Evolutionary conservation across 495 filamentous ascomycete species (phyloP), one percentile per base, ranked within the genome.

Genomic region (Penicillium subrubescens): DNA sequence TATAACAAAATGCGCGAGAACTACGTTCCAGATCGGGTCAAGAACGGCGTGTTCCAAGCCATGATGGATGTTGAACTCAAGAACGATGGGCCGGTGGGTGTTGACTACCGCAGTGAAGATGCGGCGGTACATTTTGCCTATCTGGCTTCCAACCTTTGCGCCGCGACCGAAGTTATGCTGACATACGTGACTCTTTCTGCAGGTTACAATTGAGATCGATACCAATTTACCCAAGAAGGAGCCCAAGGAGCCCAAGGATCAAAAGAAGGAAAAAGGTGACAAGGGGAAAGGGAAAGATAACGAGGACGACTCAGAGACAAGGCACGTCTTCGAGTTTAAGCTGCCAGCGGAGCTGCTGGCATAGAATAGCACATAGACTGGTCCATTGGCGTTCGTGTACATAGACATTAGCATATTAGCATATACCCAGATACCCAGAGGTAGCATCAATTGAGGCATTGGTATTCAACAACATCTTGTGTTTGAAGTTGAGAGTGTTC

Each of bases 61-160:
- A 97, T 97, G 93, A 99, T 98, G 95, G 90, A 97, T 69, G 95
- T 97, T 62, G 90, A 91, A 63, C 73, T 97, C 27, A 88, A 96
- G 39, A 98, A 98, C 68, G 94, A 98, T 73, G 94, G 94, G 61
- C 94, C 94, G 74, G 94, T 97, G 84, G 86, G 92, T 88, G 76
- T 89, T 64, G 80, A 88, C 73, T 89, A 84, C 77, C 79, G 80
- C 76, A 88, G 85, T 83, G 77, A 82, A 68, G 86, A 89, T 77
- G 84, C 80, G 76, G 87, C 80, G 86, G 87, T 89, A 88, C 69
- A 74, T 73, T 69, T 69, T 71, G 71, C 70, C 70, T 71, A 73
- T 69, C 65, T 75, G 67, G 63, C 69, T 68, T 62, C 63, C 64
- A 68, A 25, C 57, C 68, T 67, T 65, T 54, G 66, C 67, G 73